phyloP scores from a whole-genome alignment of 78 protist species.

The Dictyostelium citrinum region DNA sequence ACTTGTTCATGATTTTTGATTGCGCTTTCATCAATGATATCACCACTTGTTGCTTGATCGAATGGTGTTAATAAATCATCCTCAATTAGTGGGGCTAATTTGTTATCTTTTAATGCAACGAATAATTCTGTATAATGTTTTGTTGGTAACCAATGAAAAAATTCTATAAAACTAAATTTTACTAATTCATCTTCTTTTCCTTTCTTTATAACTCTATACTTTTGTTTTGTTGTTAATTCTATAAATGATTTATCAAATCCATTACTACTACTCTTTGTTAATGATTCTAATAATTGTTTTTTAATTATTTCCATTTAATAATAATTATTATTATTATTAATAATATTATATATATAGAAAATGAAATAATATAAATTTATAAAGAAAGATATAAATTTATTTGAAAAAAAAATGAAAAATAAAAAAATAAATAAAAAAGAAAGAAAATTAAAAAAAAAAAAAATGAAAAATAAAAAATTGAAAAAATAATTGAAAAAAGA shows the following conservation, averaged over 20 bases:
- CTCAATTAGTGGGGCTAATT: not conserved
- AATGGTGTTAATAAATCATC: slow-evolving; percentile 1
- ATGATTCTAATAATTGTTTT: slow-evolving; percentile 9
- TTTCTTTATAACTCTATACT: not conserved
- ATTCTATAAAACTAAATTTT: not conserved
- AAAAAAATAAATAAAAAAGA: not conserved
- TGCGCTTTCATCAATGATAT: not conserved
- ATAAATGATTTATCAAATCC: not conserved
- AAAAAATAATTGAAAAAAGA: not conserved
- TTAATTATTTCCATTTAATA: not conserved
- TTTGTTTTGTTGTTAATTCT: not conserved
- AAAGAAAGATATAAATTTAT: not conserved
- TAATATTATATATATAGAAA: not conserved
- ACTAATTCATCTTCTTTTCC: not conserved
- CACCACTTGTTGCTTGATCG: not conserved
- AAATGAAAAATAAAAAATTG: not conserved
- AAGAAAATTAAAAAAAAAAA: not conserved
- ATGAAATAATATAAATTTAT: too few relatives aligned
- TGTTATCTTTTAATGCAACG: not conserved
- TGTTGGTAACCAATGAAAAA: not conserved
- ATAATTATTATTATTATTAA: not conserved
- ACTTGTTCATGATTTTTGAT: not conserved
- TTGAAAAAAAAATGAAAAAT: not conserved
- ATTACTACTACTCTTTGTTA: not conserved
- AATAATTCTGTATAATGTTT: not conserved